Conservation (phyloP, 2,329 filamentous ascomycete species). For the Talaromyces sp. region DNA sequence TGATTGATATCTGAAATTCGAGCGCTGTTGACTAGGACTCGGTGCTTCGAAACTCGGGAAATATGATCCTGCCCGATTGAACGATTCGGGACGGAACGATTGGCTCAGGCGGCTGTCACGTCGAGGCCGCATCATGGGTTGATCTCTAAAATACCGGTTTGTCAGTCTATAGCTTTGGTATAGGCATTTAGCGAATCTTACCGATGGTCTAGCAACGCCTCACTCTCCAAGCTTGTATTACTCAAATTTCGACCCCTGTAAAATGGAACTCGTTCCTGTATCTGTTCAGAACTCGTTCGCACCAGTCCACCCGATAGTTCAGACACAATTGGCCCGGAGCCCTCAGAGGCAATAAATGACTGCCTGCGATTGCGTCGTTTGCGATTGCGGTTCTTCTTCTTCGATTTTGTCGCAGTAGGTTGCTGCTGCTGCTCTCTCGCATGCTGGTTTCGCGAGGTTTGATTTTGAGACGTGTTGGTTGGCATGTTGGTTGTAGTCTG, state of each 20-base stretch:
- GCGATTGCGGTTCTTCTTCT: constrained; percentile 70
- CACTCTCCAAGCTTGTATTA: constrained; percentile 83
- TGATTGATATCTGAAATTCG: constrained; percentile 6
- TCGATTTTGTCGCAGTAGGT: constrained; percentile 46
- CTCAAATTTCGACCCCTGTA: constrained; percentile 64
- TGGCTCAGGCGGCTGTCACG: constrained; percentile 49
- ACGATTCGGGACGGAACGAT: constrained; percentile 34
- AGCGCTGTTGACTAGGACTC: constrained; percentile 13
- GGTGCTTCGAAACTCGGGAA: constrained; percentile 13
- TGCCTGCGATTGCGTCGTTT: constrained; percentile 77
- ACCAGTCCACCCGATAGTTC: constrained; percentile 23
- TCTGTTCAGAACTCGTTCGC: constrained; percentile 33
- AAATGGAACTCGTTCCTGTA: constrained; percentile 46
- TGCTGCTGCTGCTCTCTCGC: constrained; percentile 17
- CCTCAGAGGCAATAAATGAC: constrained; percentile 70
- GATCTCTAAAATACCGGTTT: constrained; percentile 32
- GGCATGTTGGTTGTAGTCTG: constrained; percentile 4
- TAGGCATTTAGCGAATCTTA: constrained; percentile 34
- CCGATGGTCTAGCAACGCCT: constrained; percentile 83
- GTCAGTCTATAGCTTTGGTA: neutral
- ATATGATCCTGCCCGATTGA: constrained; percentile 16
- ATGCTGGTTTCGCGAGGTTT: constrained; percentile 22
- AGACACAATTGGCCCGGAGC: constrained; percentile 40
- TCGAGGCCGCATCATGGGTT: constrained; percentile 60
- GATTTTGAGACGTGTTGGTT: neutral